Evolutionary conservation across 2,329 filamentous ascomycete species (phyloP), one percentile per base, ranked within the genome.

Genomic region (Trichoderma semiorbis): DNA sequence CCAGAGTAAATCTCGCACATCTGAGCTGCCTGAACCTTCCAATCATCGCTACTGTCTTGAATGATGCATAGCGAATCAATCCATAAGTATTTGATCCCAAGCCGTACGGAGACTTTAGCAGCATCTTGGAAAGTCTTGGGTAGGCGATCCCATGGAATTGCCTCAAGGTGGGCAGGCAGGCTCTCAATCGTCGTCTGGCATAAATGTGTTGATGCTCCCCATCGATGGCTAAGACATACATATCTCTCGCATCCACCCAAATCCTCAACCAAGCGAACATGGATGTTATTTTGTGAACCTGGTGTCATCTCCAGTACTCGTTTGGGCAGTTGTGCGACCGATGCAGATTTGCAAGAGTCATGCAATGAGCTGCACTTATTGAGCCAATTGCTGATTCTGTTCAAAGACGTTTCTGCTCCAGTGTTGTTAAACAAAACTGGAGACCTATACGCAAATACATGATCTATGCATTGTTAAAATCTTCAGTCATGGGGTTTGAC

Each of bases 61-160:
- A 77, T 67, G 55, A 78, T 78, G 57, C 77, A 78, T 2, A 78
- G 66, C 5, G 76, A 77, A 66, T 78, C 76, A 30, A 78, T 77
- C 76, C 76, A 78, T 6, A 78, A 18, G 24, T 77, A 78, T 60
- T 62, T 71, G 34, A 71, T 58, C 1, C 68, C 71, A 26, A 73
- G 62, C 12, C 36, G 36, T 6, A 71, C 32, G 18, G 68, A 24
- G 2, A 67, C 68, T 21, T 43, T 32, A 5, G 60, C 61, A 6
- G 68, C 55, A 26, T 68, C 36, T 60, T 68, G 61, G 21, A 73
- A 71, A 3, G 61, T 71, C 34, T 55, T 53, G 16, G 68, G 71
- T 11, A 72, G 18, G 5, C 47, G 39, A n/a, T 39, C n/a, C 71
- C 71, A 72, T 16, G 71, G 71, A 7, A 72, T 69, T 12, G 26